phyloP scores from a whole-genome alignment of 495 filamentous ascomycete species.

The Lichenothelia convexa region DNA sequence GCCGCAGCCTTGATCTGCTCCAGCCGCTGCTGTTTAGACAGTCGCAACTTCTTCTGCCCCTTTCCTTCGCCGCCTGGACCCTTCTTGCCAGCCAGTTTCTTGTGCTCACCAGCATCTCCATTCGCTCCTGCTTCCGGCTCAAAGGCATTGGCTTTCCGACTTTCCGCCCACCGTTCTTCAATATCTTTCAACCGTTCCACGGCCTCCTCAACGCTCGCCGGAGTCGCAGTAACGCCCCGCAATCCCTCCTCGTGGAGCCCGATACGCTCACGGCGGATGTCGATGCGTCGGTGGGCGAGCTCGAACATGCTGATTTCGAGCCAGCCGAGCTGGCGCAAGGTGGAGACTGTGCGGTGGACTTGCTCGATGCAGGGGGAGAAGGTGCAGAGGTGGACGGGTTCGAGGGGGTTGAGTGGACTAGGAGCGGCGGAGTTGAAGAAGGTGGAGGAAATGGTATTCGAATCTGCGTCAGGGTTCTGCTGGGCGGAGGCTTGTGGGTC shows the following conservation, averaged over 20 bases:
- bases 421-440: slow-evolving; percentile 4
- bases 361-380: slow-evolving; percentile 97
- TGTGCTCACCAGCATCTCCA: slow-evolving; percentile 5
- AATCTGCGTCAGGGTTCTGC: background rate
- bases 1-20: slow-evolving; percentile 15
- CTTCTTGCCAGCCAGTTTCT: slow-evolving; percentile 18
- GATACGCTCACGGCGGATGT: slow-evolving; percentile 65
- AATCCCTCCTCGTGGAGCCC: slow-evolving; percentile 40
- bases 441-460: slow-evolving; percentile 2
- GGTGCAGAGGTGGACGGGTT: slow-evolving; percentile 61
- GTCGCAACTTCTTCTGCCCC: slow-evolving; percentile 3
- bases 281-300: slow-evolving; percentile 53
- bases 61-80: slow-evolving; percentile 7
- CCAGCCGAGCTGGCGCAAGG: slow-evolving; percentile 66
- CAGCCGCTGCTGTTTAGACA: slow-evolving; percentile 11
- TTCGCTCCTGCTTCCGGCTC: slow-evolving; percentile 8
- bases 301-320: slow-evolving; percentile 86
- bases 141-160: slow-evolving; percentile 23
- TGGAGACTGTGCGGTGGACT: slow-evolving; percentile 62
- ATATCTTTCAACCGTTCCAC: slow-evolving; percentile 50
- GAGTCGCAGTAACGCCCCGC: slow-evolving; percentile 38
- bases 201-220: slow-evolving; percentile 60
- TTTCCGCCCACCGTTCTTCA: slow-evolving; percentile 42
- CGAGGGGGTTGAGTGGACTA: slow-evolving; percentile 51
- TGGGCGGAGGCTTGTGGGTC: background rate